These are phyloP conservation scores for Sanghuangporus weigelae DNA, from an alignment of 1,284 basidiomycete species.

Conservation along the genomic window DNA sequence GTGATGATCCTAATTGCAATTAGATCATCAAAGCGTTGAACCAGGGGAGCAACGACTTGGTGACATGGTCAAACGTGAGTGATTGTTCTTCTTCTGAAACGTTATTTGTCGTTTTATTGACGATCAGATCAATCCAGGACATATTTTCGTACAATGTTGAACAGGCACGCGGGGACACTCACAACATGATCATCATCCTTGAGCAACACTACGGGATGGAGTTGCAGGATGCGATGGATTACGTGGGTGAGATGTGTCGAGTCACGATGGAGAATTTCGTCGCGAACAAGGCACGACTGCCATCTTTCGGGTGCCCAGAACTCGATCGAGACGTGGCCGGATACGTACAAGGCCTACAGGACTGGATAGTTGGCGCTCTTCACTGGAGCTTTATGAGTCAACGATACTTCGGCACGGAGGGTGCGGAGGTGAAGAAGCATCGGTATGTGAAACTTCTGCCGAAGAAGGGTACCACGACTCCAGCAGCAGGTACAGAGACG, in stretches of 20 bases:
- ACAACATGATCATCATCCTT: constrained; percentile 38
- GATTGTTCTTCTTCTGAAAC: neutral
- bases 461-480: constrained; percentile 2
- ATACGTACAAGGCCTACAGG: constrained; percentile 33
- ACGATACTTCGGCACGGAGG: constrained; percentile 18
- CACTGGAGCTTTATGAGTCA: constrained; percentile 36
- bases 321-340: constrained; percentile 31
- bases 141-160: constrained; percentile 42
- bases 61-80: constrained; percentile 39
- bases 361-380: constrained; percentile 38
- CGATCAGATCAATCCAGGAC: constrained; percentile 27
- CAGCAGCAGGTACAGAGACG: neutral
- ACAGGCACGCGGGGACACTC: constrained; percentile 37
- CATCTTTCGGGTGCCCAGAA: constrained; percentile 32
- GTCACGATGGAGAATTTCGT: constrained; percentile 34
- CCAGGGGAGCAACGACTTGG: constrained; percentile 36
- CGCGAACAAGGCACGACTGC: constrained; percentile 28
- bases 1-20: constrained; percentile 13
- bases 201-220: constrained; percentile 25
- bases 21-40: constrained; percentile 30
- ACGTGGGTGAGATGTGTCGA: constrained; percentile 35
- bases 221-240: constrained; percentile 37
- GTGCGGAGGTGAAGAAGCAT: constrained; percentile 16
- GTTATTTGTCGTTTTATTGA: neutral
- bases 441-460: constrained; percentile 18